Evolutionary conservation across 2,329 filamentous ascomycete genomes (phyloP), one percentile per base, ranked within the genome.

Genomic region (Scytalidium sp.): DNA sequence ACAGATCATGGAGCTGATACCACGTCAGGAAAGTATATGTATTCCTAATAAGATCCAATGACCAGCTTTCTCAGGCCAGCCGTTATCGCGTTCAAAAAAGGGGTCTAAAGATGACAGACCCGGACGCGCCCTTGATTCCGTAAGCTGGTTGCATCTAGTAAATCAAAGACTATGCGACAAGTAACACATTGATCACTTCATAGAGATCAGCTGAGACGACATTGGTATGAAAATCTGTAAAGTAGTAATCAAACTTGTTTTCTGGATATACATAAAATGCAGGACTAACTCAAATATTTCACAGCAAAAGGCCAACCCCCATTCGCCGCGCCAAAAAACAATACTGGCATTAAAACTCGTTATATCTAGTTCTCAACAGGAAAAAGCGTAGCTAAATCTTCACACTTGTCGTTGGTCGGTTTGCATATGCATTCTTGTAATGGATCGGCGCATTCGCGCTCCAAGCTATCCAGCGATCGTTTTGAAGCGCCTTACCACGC

Each of bases 401-500:
- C 56, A 52, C 44, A 62, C 49, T 45, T 49, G 45, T 20, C 51
- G 53, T 52, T 62, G 50, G 46, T 56, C 52, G 45, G 61, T 54
- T 29, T 56, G 52, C 44, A 46, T 58, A 45, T 52, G 53, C 27
- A 58, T 55, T 51, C 57, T 54, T 39, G 55, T 60, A 46, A 41
- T 51, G 27, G 58, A 61, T 51, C 65, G 70, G 49, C 76, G 66
- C 60, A 73, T 76, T 51, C 71, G 66, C 46, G 70, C 67, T 50
- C 57, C 60, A 47, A 67, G 66, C 48, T 53, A 41, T 19, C 56
- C 60, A 47, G 57, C 49, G 43, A 5, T 15, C 7, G 13, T 36
- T n/a, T 53, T 50, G 43, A 49, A 58, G 49, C 50, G 29, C 52
- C 60, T 83, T 78, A 94, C 89, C 90, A 94, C 41, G 88, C 87